Evolutionary conservation across 2,329 filamentous ascomycete species (phyloP).

Genomic region (Cladosporium phlei): DNA sequence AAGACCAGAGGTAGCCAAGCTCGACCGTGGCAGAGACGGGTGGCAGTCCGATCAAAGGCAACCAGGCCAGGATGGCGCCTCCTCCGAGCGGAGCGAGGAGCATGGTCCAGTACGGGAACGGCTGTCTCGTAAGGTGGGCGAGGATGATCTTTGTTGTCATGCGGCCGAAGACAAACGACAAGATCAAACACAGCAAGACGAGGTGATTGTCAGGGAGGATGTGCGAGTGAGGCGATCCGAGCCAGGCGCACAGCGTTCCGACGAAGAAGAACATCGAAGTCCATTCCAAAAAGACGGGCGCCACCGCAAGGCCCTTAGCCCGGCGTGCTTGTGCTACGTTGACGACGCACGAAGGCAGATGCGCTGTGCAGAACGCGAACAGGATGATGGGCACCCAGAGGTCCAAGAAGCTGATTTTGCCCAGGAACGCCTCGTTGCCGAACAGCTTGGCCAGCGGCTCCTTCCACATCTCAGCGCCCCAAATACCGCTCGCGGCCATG

Average conservation of each 20-base stretch:
- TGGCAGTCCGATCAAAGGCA: constrained; percentile 70
- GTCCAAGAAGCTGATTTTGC: constrained; percentile 72
- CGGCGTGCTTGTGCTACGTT: constrained; percentile 78
- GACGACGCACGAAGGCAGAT: constrained; percentile 83
- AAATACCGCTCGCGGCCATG: constrained; percentile 83
- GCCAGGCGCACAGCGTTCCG: constrained; percentile 70
- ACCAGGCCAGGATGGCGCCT: constrained; percentile 76
- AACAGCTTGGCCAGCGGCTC: constrained; percentile 66
- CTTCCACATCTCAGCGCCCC: constrained; percentile 83
- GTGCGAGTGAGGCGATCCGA: constrained; percentile 82
- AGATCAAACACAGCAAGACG: constrained; percentile 83
- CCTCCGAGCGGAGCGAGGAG: constrained; percentile 83
- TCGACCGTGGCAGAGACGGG: constrained; percentile 60
- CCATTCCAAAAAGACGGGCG: constrained; percentile 89
- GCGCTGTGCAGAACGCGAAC: constrained; percentile 47
- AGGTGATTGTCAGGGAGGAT: constrained; percentile 80
- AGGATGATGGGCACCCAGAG: constrained; percentile 68
- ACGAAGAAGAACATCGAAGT: constrained; percentile 83
- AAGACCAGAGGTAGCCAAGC: constrained; percentile 74
- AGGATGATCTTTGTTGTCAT: constrained; percentile 99
- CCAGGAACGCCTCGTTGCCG: constrained; percentile 59
- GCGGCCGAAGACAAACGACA: constrained; percentile 95
- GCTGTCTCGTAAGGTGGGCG: constrained; percentile 85
- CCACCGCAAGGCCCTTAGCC: constrained; percentile 65
- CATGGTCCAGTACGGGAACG: constrained; percentile 94